Conservation (phyloP, 192 early-diverging fungal genomes). For the Gamsiella multidivaricata region DNA sequence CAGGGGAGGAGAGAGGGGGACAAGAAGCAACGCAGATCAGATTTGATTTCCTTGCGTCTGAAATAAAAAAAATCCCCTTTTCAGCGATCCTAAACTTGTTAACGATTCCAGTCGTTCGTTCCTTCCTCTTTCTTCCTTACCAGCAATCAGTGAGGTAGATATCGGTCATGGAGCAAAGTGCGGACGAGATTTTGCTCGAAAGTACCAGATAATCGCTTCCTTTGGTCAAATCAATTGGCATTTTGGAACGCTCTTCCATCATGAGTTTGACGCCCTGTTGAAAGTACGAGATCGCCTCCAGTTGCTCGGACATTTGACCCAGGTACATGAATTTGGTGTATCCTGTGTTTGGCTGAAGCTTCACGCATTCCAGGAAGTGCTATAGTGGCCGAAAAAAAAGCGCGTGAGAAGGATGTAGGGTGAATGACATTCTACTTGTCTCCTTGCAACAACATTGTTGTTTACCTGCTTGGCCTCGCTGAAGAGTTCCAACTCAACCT, state of each 20-base stretch:
- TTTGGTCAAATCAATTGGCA: conserved; percentile 51
- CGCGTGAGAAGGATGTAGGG: background rate
- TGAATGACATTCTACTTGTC: background rate
- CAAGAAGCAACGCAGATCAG: background rate
- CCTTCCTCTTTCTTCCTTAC: conserved; percentile 54
- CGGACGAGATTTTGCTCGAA: conserved; percentile 78
- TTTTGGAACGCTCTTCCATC: conserved; percentile 60
- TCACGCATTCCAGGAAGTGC: conserved; percentile 76
- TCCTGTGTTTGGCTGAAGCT: conserved; percentile 73
- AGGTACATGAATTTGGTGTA: conserved; percentile 91
- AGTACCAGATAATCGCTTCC: conserved; percentile 57
- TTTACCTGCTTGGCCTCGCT: conserved; percentile 70
- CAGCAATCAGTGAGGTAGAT: conserved; percentile 99
- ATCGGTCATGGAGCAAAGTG: conserved; percentile 94
- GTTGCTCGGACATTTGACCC: conserved; percentile 75
- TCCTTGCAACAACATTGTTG: background rate
- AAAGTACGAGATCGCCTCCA: conserved; percentile 76
- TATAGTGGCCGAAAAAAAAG: background rate
- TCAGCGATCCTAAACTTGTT: background rate
- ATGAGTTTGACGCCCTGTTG: conserved; percentile 79
- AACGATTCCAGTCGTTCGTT: background rate
- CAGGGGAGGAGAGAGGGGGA: background rate
- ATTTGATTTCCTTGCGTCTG: background rate
- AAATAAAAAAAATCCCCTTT: background rate
- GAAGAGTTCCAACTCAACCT: conserved; percentile 79